Base-by-base conservation (phyloP, 108 stramenopile genomes). In the Nitzschia sp. region DNA sequence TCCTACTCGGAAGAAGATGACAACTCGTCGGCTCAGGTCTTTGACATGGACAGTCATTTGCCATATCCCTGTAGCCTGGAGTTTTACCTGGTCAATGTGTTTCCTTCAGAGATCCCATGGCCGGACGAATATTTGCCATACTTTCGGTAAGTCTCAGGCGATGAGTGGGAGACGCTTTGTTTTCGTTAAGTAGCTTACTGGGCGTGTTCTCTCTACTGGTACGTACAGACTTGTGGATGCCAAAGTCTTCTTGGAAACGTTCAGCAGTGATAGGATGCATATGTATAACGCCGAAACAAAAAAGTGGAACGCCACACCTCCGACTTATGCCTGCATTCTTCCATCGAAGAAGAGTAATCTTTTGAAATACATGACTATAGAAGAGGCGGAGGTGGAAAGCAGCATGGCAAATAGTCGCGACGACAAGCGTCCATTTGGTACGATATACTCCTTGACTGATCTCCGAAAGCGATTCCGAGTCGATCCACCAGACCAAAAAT, bases 261-360 rank as follows among this genome's bases (percentile, higher is more conserved):
- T 94, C 70, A 83, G 75, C 38, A 84, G 84, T 58, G 89, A 94
- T 77, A 82, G 93, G 22, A 80, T 63, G 52, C 93, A 94, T 72
- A 94, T 94, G 93, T 83, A 63, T 46, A 65, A 91, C 44, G 36
- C 62, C 35, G 79, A 79, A 36, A 79, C 53, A 8, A 41, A 66
- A 26, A 77, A 63, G 58, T 94, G 93, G 93, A 81, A 55, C 48
- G 83, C 84, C 8, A 63, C 79, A 4, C 93, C 93, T 28, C 93
- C 93, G 4, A 13, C 47, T 0, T 94, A 94, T 61, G 57, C 68
- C 1, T 81, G 78, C 53, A 86, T 86, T 45, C 59, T 45, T 31
- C 19, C 55, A n/a, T 33, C 26, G 21, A 4, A 29, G 25, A 34
- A 58, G 13, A 58, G 21, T 35, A 76, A 67, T 31, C 30, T 76